Evolutionary conservation across 805 yeast species (phyloP).

Genomic region (Metschnikowia colocasiae): DNA sequence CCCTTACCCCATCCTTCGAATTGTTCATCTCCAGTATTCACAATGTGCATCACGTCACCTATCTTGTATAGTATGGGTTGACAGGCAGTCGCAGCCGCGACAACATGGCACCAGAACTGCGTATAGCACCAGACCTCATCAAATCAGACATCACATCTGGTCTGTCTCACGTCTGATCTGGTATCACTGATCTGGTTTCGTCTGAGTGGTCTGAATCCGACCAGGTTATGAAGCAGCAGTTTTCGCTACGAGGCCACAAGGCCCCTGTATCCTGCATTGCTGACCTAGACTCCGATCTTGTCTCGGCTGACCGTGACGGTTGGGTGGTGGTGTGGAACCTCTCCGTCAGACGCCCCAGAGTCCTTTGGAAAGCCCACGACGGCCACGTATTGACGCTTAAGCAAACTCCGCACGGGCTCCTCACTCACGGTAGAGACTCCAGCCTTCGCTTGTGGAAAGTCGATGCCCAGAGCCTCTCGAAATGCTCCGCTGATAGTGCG

Average conservation of each 20-base stretch:
- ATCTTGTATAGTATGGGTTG: not conserved
- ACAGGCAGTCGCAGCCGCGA: not conserved
- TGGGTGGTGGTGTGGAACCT: constrained; percentile 65
- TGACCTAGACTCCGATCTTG: constrained; percentile 19
- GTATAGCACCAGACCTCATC: too few species aligned
- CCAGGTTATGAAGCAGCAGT: constrained; percentile 1
- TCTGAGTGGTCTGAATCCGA: too few species aligned
- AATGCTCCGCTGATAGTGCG: constrained; percentile 7
- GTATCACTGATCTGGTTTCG: too few species aligned
- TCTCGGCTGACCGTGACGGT: constrained; percentile 63
- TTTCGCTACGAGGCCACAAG: constrained; percentile 18
- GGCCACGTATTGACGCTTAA: constrained; percentile 47
- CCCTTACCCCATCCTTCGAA: too few species aligned
- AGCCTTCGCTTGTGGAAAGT: constrained; percentile 45
- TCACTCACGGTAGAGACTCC: constrained; percentile 71
- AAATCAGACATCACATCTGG: not conserved
- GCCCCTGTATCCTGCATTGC: constrained; percentile 16
- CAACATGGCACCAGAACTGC: too few species aligned
- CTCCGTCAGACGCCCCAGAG: constrained; percentile 49
- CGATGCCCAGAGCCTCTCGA: not conserved
- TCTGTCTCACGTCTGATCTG: not conserved
- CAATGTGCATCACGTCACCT: too few species aligned
- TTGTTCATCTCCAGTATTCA: too few species aligned
- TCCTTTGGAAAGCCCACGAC: constrained; percentile 59
- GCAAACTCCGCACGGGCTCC: constrained; percentile 26